Conservation (phyloP, 2,329 filamentous ascomycete genomes). For the Clarireedia sp. region DNA sequence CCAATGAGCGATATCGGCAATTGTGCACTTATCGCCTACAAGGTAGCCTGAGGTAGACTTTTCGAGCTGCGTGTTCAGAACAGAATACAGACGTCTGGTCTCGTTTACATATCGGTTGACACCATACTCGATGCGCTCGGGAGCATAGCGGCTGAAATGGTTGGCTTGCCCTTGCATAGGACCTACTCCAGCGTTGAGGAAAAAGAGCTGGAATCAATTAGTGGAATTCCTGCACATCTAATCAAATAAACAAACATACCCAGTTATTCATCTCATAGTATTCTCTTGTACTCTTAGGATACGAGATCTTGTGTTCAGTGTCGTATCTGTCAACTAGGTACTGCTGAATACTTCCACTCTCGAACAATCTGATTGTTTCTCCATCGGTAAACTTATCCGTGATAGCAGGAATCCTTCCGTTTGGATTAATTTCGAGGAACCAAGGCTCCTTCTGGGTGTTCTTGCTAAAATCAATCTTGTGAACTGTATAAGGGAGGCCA, state of each 20-base stretch:
- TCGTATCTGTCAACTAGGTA: slow-evolving; percentile 81
- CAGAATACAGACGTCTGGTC: slow-evolving; percentile 71
- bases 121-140: slow-evolving; percentile 74
- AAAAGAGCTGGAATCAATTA: slow-evolving; percentile 40
- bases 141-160: slow-evolving; percentile 76
- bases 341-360: slow-evolving; percentile 75
- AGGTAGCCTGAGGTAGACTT: slow-evolving; percentile 49
- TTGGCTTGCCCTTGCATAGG: slow-evolving; percentile 82
- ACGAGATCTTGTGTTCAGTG: slow-evolving; percentile 73
- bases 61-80: slow-evolving; percentile 64
- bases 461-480: slow-evolving; percentile 62
- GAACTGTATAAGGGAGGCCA: slow-evolving; percentile 70
- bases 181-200: slow-evolving; percentile 72
- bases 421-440: slow-evolving; percentile 89
- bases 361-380: slow-evolving; percentile 67
- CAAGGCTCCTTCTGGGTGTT: slow-evolving; percentile 78
- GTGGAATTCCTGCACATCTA: neutral
- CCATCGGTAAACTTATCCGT: slow-evolving; percentile 73
- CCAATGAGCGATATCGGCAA: slow-evolving; percentile 64
- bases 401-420: slow-evolving; percentile 81
- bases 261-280: slow-evolving; percentile 75
- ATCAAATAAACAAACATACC: slow-evolving; percentile 35
- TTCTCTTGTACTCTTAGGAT: slow-evolving; percentile 63
- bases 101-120: slow-evolving; percentile 78
- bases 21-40: slow-evolving; percentile 61